phyloP scores from a whole-genome alignment of 805 yeast genomes.

The Geotrichum ghanense region DNA sequence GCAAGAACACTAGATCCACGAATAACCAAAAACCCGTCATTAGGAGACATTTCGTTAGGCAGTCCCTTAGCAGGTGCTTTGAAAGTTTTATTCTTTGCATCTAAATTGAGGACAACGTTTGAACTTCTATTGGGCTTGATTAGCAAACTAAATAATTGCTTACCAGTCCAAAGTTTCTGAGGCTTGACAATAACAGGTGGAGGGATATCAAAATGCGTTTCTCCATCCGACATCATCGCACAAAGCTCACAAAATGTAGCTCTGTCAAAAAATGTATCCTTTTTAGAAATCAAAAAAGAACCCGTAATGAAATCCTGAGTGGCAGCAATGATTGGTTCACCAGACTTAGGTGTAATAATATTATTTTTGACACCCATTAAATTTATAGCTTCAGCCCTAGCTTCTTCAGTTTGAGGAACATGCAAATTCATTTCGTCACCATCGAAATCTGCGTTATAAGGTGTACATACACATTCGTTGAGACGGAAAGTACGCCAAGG shows the following conservation, averaged over 20 bases:
- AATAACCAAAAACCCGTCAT: constrained; percentile 87
- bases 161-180: constrained; percentile 88
- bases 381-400: constrained; percentile 96
- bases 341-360: constrained; percentile 89
- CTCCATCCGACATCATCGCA: constrained; percentile 94
- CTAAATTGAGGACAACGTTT: constrained; percentile 78
- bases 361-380: constrained; percentile 97
- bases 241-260: constrained; percentile 72
- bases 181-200: constrained; percentile 94
- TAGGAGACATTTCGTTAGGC: constrained; percentile 93
- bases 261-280: constrained; percentile 86
- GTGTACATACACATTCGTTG: constrained; percentile 98
- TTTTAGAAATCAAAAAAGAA: constrained; percentile 81
- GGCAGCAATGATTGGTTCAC: constrained; percentile 99
- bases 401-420: constrained; percentile 98
- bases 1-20: constrained; percentile 80
- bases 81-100: constrained; percentile 88
- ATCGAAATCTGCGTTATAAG: constrained; percentile 98
- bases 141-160: constrained; percentile 81
- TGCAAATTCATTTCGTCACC: constrained; percentile 99
- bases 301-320: constrained; percentile 99
- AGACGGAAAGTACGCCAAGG: constrained; percentile 98
- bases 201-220: constrained; percentile 79
- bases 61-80: constrained; percentile 59
- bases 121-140: constrained; percentile 71